phyloP scores from a whole-genome alignment of 2,329 filamentous ascomycete genomes.

The Botrytis sinoallii region DNA sequence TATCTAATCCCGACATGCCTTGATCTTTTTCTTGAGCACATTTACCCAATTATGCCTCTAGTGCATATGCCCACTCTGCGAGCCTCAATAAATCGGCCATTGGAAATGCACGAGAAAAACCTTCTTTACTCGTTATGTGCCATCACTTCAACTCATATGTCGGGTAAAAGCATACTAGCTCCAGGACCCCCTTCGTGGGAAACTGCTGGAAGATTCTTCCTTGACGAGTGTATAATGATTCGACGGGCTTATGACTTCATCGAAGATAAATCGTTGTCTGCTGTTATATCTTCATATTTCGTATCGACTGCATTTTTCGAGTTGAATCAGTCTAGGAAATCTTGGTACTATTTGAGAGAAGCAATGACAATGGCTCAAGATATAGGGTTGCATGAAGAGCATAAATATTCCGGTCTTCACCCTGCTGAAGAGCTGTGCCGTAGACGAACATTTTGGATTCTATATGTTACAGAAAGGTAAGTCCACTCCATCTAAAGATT shows the following conservation, averaged over 20 bases:
- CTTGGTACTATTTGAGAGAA: slow-evolving; percentile 60
- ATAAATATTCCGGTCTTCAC: slow-evolving; percentile 49
- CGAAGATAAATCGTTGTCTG: slow-evolving; percentile 52
- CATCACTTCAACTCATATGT: slow-evolving; percentile 51
- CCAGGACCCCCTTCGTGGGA: slow-evolving; percentile 45
- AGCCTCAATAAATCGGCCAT: slow-evolving; percentile 45
- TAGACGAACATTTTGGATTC: slow-evolving; percentile 58
- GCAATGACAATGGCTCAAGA: slow-evolving; percentile 59
- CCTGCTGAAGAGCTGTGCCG: slow-evolving; percentile 52
- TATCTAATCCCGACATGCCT: slow-evolving; percentile 53
- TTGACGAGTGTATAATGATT: slow-evolving; percentile 56
- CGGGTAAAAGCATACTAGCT: slow-evolving; percentile 43
- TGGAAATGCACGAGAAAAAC: slow-evolving; percentile 43
- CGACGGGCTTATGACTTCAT: slow-evolving; percentile 56
- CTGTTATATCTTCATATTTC: slow-evolving; percentile 62
- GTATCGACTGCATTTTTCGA: slow-evolving; percentile 60
- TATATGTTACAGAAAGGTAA: slow-evolving; percentile 60
- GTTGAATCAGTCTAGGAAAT: slow-evolving; percentile 55
- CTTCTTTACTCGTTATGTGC: slow-evolving; percentile 57
- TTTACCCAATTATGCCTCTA: slow-evolving; percentile 63
- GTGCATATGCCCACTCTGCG: slow-evolving; percentile 55
- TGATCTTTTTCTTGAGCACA: slow-evolving; percentile 59
- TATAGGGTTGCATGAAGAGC: slow-evolving; percentile 57
- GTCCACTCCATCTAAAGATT: not conserved
- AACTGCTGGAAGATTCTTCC: slow-evolving; percentile 51